Evolutionary conservation across 106 monocot genomes (phyloP), one percentile per base, ranked within the genome.

Genomic region (Dioscorea zingiberensis): DNA sequence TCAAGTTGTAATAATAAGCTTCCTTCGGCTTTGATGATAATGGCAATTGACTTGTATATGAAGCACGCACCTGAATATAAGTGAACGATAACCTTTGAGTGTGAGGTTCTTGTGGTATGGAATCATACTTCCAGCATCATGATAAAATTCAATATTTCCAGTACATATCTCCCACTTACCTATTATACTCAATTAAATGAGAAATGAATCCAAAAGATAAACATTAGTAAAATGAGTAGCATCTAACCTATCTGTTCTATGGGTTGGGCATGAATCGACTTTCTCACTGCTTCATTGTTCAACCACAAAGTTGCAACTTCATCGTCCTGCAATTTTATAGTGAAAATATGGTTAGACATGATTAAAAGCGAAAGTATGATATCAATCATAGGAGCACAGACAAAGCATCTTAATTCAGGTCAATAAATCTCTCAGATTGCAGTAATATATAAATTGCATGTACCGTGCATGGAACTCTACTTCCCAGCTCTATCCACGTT

Each of bases 81-180:
- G 73, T 54, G 76, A 87, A 70, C 81, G 87, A 55, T 95, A 95
- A 51, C 84, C 91, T 47, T 69, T 58, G 1, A 48, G 13, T 29
- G 83, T 91, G 18, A 91, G 85, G 59, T 91, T 81, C 67, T 65
- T 88, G 74, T 95, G 94, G 75, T 91, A 95, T 48, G 71, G 71
- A 22, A 95, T 95, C 91, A 91, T 91, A 69, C 91, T 88, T 64
- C 95, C 91, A 77, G 88, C 80, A 79, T 95, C 91, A 64, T 91
- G 91, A 67, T 54, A 0, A 63, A 83, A 91, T 3, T 70, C 18
- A 38, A 95, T 73, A 8, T 59, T 81, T 18, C 60, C 64, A 14
- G 87, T 88, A 57, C 88, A 88, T 44, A 95, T 58, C 27, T 69
- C 59, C 95, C 87, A 91, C 13, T 47, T 18, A 13, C 85, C 80